phyloP scores from a whole-genome alignment of 1,139 yeast species.

The Candida smagusa region DNA sequence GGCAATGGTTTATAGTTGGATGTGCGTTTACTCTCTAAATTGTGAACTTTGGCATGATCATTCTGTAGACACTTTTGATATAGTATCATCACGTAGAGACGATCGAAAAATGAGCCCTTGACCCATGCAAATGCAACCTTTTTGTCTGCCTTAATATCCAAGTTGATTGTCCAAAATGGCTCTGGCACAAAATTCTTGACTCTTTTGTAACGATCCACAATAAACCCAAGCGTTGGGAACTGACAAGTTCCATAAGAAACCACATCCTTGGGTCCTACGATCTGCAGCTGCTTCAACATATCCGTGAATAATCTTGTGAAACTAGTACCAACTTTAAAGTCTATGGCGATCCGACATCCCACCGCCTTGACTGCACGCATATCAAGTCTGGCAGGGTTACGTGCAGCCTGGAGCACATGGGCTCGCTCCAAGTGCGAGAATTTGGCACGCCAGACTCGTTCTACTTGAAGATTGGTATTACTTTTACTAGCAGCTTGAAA shows the following conservation, averaged over 20 bases:
- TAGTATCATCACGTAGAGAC: constrained; percentile 56
- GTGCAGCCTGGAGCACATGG: constrained; percentile 77
- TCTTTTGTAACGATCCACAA: constrained; percentile 87
- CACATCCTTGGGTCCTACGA: constrained; percentile 23
- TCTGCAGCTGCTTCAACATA: constrained; percentile 31
- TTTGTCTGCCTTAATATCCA: constrained; percentile 44
- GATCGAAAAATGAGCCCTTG: constrained; percentile 68
- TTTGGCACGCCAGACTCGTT: constrained; percentile 64
- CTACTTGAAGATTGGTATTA: constrained; percentile 46
- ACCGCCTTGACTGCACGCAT: constrained; percentile 79
- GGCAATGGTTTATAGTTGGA: constrained; percentile 83
- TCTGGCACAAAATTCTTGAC: constrained; percentile 72
- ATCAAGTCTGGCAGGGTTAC: constrained; percentile 61
- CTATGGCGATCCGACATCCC: constrained; percentile 79
- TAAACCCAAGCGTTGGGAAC: constrained; percentile 94
- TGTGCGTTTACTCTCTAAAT: constrained; percentile 60
- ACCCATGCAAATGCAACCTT: constrained; percentile 60
- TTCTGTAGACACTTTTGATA: constrained; percentile 61
- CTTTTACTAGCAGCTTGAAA: constrained; percentile 60
- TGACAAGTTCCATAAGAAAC: constrained; percentile 92
- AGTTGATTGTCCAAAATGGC: constrained; percentile 71
- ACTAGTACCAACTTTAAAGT: constrained; percentile 84
- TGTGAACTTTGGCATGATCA: constrained; percentile 48
- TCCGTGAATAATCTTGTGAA: constrained; percentile 77
- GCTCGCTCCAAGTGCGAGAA: constrained; percentile 82